Base-by-base conservation (phyloP, 805 yeast genomes). In the Kazachstania bromeliacearum region DNA sequence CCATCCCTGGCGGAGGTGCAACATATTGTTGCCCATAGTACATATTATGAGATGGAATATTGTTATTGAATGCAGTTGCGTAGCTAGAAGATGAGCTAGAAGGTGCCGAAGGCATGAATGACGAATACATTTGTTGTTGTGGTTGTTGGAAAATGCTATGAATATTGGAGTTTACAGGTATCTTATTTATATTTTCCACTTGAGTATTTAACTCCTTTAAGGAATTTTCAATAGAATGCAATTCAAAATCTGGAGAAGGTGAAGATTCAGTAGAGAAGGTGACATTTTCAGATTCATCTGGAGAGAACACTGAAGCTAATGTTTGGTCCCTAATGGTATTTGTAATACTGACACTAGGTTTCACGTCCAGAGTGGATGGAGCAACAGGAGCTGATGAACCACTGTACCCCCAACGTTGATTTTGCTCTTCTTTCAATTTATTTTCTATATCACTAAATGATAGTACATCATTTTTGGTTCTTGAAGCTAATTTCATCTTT, bases 341-440 rank as follows among this genome's bases (percentile, higher is more conserved):
- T 10, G 28, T 12, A 2, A 32, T 18, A 13, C 18, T 20, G 15
- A 28, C 34, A 36, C 53, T 46, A 12, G 62, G 61, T 32, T 50
- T 54, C 4, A 43, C 43, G 29, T 39, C 34, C 20, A 57, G 47
- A 4, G 44, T 39, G 2, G 47, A 34, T 2, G 62, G 61, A 0
- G 62, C 59, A 21, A 41, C 42, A 3, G 59, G 59, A 3, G 50
- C 51, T 4, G 61, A 53, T 8, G 60, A 53, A 3, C 62, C 62
- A 43, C 62, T 57, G 34, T 56, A 57, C 4, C 56, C 53, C 45
- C 54, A 41, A 12, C 13, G 28, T 27, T 29, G 33, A 18, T 27
- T 16, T 19, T 23, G 14, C 13, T 30, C 18, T 16, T 29, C 34
- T 26, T 37, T 35, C 16, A 33, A 38, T 31, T 50, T 53, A 17